phyloP scores from a whole-genome alignment of 148 eudicot species.

The Talinum fruticosum region DNA sequence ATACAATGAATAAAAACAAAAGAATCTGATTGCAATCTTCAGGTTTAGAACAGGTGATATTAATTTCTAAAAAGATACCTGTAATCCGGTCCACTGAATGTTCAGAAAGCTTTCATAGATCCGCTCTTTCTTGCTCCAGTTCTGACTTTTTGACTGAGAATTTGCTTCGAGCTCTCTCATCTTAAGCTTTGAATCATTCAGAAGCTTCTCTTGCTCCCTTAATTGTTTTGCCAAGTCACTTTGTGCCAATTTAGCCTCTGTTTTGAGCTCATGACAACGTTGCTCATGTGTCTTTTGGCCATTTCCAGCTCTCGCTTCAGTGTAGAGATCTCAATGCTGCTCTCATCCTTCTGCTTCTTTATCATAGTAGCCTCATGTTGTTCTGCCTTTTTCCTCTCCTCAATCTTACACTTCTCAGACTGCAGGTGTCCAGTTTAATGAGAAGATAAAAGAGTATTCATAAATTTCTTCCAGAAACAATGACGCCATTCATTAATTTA shows the following conservation, averaged over 20 bases:
- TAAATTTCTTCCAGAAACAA: not conserved
- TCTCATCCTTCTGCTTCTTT: conserved; percentile 47
- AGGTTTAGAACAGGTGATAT: conserved; percentile 6
- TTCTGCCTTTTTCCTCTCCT: conserved; percentile 39
- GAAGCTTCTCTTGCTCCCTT: conserved; percentile 41
- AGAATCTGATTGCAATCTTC: conserved; percentile 7
- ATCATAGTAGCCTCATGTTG: conserved; percentile 44
- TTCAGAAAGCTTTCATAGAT: conserved; percentile 53
- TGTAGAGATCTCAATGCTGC: conserved; percentile 26
- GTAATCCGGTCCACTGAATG: conserved; percentile 57
- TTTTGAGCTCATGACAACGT: conserved; percentile 36
- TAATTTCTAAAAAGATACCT: conserved; percentile 36
- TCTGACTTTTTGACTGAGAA: conserved; percentile 42
- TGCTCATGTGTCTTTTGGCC: conserved; percentile 54
- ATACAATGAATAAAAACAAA: conserved; percentile 13
- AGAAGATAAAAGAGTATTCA: not conserved
- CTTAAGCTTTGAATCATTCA: conserved; percentile 44
- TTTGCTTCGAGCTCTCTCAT: conserved; percentile 56
- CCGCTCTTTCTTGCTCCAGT: conserved; percentile 60
- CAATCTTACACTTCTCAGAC: conserved; percentile 30
- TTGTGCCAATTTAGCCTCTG: conserved; percentile 39
- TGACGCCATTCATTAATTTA: not conserved
- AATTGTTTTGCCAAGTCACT: conserved; percentile 50
- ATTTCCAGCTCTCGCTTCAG: conserved; percentile 47
- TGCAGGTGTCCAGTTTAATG: conserved; percentile 13